Evolutionary conservation across 495 filamentous ascomycete species (phyloP).

Genomic region (Beverwykella pulmonaria): DNA sequence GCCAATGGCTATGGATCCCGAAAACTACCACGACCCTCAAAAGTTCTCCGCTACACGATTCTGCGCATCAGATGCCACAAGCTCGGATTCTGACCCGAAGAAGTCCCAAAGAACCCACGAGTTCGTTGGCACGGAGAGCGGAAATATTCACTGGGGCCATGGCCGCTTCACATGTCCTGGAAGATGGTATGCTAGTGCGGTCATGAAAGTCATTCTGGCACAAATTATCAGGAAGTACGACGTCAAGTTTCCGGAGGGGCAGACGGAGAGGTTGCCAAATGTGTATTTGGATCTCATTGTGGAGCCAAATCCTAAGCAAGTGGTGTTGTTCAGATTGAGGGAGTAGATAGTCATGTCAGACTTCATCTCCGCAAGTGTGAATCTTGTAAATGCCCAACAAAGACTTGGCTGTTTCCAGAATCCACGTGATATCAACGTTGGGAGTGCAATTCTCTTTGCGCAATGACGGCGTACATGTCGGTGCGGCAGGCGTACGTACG

Average conservation of each 20-base stretch:
- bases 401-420: no score
- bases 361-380: no score
- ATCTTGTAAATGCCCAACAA: no score
- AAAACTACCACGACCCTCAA: not conserved
- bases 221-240: conserved; percentile 9
- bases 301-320: conserved; percentile 12
- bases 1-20: conserved; percentile 19
- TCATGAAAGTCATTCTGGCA: conserved; percentile 14
- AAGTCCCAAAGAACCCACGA: conserved; percentile 4
- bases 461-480: no score
- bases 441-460: no score
- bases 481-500: no score
- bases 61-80: not conserved
- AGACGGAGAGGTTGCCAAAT: conserved; percentile 10
- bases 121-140: conserved; percentile 7
- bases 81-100: not conserved
- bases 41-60: conserved; percentile 1
- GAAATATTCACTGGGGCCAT: conserved; percentile 15
- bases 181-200: conserved; percentile 23
- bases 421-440: no score
- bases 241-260: conserved; percentile 17
- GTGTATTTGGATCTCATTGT: conserved; percentile 16
- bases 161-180: conserved; percentile 17
- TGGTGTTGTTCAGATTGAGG: conserved; percentile 4
- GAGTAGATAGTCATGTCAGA: not conserved